Base-by-base conservation (phyloP, 73 alveolate genomes). In the Paramecium octaurelia region DNA sequence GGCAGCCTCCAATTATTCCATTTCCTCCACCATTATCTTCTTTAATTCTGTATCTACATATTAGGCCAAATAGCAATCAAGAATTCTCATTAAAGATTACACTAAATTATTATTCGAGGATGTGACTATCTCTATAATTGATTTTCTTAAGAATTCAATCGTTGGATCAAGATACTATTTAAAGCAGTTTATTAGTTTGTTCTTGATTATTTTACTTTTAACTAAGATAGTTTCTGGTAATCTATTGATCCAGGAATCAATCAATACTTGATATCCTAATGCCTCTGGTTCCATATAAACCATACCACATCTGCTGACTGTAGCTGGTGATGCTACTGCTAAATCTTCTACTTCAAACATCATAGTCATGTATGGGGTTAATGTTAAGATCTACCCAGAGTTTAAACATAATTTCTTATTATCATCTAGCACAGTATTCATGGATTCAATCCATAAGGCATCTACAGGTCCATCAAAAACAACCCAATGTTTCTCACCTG, bases 291-390 rank as follows among this genome's bases (percentile, higher is more conserved):
- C 99, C 99, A 98, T 96, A 93, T 97, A 98, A 60, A 99, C 99
- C 99, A 97, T 98, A 92, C 99, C 99, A 84, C 99, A 98, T 90
- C 99, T 94, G 35, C 99, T 96, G 18, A 99, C 99, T 43, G 99
- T 99, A 16, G 99, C 99, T 24, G 99, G 99, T 5, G 99, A 95
- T 18, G 99, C 99, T 31, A 98, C 99, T 21, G 98, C 97, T 85
- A 98, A 92, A 95, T 98, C 99, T 93, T 97, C 99, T 2, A 97
- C 97, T 86, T 96, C 99, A 85, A 96, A 96, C 98, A 96, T 96
- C 98, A 96, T 96, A 11, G 98, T 96, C 98, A 96, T 96, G 35
- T 95, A 92, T 23, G 93, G 94, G 31, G 98, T 96, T 3, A 96
- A 94, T 11, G 98, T 95, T 58, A 96, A 91, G 43, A 96, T 96